Conservation (phyloP, 164 flowering plant species). For the Sextonia rubra region DNA sequence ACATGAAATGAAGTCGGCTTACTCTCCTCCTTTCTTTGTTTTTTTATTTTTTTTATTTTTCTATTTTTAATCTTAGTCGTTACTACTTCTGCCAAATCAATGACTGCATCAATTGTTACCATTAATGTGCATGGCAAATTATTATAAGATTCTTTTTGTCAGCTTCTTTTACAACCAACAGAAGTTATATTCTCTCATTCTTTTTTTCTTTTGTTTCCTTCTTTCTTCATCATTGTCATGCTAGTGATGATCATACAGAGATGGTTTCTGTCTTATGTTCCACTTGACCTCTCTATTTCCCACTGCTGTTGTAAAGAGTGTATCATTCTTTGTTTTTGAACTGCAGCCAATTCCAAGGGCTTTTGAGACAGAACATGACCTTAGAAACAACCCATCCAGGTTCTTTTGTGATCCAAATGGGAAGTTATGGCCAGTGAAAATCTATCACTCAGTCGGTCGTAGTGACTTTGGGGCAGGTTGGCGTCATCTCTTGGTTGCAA, state of each 20-base stretch:
- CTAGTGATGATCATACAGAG: not conserved
- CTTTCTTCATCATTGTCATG: not conserved
- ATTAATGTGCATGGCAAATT: too few relatives aligned
- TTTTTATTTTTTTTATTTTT: too few relatives aligned
- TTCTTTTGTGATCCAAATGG: not conserved
- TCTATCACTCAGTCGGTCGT: not conserved
- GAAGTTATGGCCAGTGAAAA: not conserved
- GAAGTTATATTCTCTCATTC: too few relatives aligned
- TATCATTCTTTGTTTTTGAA: slow-evolving; percentile 2
- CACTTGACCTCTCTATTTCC: not conserved
- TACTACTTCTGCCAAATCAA: too few relatives aligned
- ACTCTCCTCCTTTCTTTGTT: too few relatives aligned
- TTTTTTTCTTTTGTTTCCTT: too few relatives aligned
- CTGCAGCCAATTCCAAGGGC: slow-evolving; percentile 3
- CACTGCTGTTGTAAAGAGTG: not conserved
- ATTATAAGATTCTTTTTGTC: too few relatives aligned
- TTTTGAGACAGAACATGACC: not conserved
- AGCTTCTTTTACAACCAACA: too few relatives aligned
- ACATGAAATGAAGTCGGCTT: too few relatives aligned
- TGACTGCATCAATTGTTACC: too few relatives aligned
- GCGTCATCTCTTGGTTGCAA: not conserved
- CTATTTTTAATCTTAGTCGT: too few relatives aligned
- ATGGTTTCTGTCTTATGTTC: not conserved
- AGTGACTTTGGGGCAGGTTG: not conserved
- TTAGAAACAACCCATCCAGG: not conserved